Base-by-base conservation (phyloP, 257 asterid species). In the Sherardia arvensis region DNA sequence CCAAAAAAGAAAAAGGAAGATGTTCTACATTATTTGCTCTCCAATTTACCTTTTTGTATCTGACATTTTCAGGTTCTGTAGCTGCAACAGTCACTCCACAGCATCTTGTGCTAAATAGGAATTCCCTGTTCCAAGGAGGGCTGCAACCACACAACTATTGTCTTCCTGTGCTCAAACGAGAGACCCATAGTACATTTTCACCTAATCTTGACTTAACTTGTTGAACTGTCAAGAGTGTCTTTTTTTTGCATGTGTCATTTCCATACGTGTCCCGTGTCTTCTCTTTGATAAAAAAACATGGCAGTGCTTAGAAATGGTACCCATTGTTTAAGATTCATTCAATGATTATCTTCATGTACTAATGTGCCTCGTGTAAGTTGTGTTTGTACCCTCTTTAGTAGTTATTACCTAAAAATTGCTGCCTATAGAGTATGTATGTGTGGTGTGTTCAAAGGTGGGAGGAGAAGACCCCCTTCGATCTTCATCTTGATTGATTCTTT, bases 51-150 rank as follows among this genome's bases (percentile, higher is more conserved):
- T n/a, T n/a, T n/a, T n/a, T n/a, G n/a, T n/a, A n/a, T n/a, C n/a
- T n/a, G n/a, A n/a, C n/a, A n/a, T n/a, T 17, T 9, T 57, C 30
- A 92, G 98, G 98, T 67, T 85, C 61, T 77, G 86, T 92, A 54
- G 98, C 95, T 20, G 98, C 98, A 66, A 92, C 98, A 6, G 95
- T 92, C 77, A 92, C 98, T 40, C 98, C 98, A 17, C 98, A 92
- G 21, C 98, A 92, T 84, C 89, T 92, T 63, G 81, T 87, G 73
- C 87, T 92, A 11, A 92, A 89, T 71, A 82, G 97, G 81, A 92
- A 92, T 80, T 77, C 97, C 72, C 83, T 92, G 67, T 92, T 92
- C 51, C 89, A 88, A 76, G 98, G 98, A 69, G 97, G 98, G 68
- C 55, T 92, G 60, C 97, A 79, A 66, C 98, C 98, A 33, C 99